A percentile compares a stretch with the other conserved stretches of the same genome.
These are phyloP conservation scores for Thuidium tamariscinum DNA, from an alignment of 225 moss, liverwort and hornwort genomes.

Conservation along the genomic window DNA sequence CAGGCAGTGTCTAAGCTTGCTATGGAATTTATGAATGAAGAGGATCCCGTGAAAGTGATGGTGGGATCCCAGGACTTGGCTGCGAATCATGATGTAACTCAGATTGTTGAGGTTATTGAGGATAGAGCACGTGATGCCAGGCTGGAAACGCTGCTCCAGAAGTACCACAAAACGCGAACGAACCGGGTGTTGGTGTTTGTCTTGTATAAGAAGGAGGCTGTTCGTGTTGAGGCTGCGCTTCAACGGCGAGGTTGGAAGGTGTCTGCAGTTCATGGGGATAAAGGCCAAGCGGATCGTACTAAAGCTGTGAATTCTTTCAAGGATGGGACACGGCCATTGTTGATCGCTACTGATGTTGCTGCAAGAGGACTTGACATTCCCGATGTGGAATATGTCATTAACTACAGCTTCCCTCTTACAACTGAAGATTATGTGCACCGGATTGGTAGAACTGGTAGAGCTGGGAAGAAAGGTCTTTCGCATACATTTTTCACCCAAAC, in stretches of 20 bases:
- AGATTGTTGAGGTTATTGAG: constrained; percentile 52
- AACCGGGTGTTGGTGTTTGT: constrained; percentile 57
- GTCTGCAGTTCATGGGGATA: constrained; percentile 55
- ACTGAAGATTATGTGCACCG: constrained; percentile 65
- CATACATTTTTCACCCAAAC: constrained; percentile 54
- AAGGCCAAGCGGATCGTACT: constrained; percentile 47
- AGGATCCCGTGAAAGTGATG: constrained; percentile 76
- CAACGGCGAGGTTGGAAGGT: constrained; percentile 50
- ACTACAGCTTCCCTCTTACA: constrained; percentile 55
- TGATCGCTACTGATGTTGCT: constrained; percentile 61
- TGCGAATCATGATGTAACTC: constrained; percentile 59
- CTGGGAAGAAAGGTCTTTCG: constrained; percentile 53
- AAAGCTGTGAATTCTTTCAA: constrained; percentile 55
- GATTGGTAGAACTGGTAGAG: constrained; percentile 56
- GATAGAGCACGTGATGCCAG: constrained; percentile 47
- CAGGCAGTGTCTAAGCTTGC: constrained; percentile 71
- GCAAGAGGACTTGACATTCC: constrained; percentile 62
- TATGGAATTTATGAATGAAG: constrained; percentile 84
- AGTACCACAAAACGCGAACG: constrained; percentile 46
- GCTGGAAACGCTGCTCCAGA: constrained; percentile 33
- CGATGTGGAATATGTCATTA: constrained; percentile 60
- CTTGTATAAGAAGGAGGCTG: constrained; percentile 59
- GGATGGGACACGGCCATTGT: constrained; percentile 44
- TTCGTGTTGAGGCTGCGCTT: constrained; percentile 40
- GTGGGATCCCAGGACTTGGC: constrained; percentile 55